A percentile compares a stretch with the other conserved stretches of the same genome.
These are phyloP conservation scores for Prunus dulcis DNA, from an alignment of 306 rosid species.

Conservation along the genomic window DNA sequence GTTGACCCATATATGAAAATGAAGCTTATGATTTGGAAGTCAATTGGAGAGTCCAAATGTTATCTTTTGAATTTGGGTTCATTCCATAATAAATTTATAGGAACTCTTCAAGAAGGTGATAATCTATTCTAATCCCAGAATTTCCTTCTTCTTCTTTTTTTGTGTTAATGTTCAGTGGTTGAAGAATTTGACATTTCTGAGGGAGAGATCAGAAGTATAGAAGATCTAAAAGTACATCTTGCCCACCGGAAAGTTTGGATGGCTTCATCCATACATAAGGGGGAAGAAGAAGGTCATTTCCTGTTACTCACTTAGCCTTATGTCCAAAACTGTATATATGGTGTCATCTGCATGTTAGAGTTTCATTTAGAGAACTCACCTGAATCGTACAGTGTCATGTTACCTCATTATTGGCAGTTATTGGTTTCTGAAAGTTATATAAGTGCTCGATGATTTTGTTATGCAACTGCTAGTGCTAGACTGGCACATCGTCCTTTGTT, in stretches of 20 bases:
- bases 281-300: constrained; percentile 85
- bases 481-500: neutral
- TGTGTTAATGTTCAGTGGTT: constrained; percentile 44
- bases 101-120: constrained; percentile 17
- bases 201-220: constrained; percentile 39
- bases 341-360: neutral
- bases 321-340: constrained; percentile 2
- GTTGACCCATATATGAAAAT: constrained; percentile 1
- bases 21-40: neutral
- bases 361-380: constrained; percentile 9
- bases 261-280: constrained; percentile 93
- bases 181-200: constrained; percentile 53
- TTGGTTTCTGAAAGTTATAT: neutral
- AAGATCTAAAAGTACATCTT: constrained; percentile 49
- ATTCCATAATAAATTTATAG: neutral
- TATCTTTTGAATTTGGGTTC: constrained; percentile 2
- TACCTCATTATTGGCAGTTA: neutral
- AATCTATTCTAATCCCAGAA: constrained; percentile 14
- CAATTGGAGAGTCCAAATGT: constrained; percentile 8
- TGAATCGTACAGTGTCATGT: neutral
- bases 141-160: neutral
- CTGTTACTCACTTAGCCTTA: constrained; percentile 23
- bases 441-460: neutral
- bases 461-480: neutral
- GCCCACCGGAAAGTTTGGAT: constrained; percentile 75